Conservation (phyloP, 2,329 filamentous ascomycete species). For the Parastagonospora avenae region DNA sequence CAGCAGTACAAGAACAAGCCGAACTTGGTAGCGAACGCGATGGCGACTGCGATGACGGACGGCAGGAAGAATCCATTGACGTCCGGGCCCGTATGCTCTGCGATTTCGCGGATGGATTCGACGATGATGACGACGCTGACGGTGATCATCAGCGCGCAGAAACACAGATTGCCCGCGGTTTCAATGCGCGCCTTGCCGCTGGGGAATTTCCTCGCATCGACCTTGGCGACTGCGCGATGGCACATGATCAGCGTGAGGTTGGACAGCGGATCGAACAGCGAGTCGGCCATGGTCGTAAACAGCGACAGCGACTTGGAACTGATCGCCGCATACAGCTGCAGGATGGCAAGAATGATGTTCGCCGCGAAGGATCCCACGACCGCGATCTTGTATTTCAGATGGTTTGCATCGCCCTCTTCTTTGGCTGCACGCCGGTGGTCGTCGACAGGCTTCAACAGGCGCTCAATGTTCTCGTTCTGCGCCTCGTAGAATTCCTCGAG, state of each 20-base stretch:
- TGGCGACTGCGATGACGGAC: conserved; percentile 80
- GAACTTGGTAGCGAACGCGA: conserved; percentile 87
- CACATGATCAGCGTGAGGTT: conserved; percentile 87
- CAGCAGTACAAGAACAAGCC: conserved; percentile 89
- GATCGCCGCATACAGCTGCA: conserved; percentile 89
- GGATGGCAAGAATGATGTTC: conserved; percentile 75
- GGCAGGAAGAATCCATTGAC: conserved; percentile 74
- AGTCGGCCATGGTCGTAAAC: conserved; percentile 97
- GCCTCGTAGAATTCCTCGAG: conserved; percentile 83
- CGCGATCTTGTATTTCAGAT: conserved; percentile 74
- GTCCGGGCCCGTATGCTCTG: conserved; percentile 51
- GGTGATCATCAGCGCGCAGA: conserved; percentile 93
- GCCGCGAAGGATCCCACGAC: conserved; percentile 73
- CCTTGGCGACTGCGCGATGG: conserved; percentile 83
- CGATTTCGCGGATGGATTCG: conserved; percentile 77
- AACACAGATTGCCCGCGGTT: conserved; percentile 93
- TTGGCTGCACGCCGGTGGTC: conserved; percentile 84
- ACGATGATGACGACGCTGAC: conserved; percentile 93
- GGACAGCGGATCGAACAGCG: conserved; percentile 88
- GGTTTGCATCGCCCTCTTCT: conserved; percentile 79
- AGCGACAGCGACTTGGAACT: conserved; percentile 90
- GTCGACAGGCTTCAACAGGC: conserved; percentile 88
- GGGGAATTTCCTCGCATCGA: conserved; percentile 85
- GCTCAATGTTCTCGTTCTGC: conserved; percentile 93
- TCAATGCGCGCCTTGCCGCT: conserved; percentile 93